A percentile compares a stretch with the other conserved stretches of the same genome.
Evolutionary conservation across 2,329 filamentous ascomycete species (phyloP).

Genomic region (Aspergillus japonicus): DNA sequence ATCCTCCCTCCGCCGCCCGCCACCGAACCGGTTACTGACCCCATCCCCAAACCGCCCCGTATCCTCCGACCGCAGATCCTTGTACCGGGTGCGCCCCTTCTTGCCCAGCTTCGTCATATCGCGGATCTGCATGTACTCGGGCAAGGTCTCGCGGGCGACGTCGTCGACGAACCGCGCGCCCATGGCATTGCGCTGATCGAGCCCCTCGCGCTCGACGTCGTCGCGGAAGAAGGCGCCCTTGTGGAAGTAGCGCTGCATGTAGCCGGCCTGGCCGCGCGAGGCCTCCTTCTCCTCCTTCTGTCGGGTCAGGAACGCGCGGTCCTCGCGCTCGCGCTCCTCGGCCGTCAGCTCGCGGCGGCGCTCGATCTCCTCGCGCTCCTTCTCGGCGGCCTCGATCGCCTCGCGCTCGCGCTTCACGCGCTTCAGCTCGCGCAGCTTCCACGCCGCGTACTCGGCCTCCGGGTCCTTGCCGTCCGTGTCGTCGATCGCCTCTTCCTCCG

Average conservation of each 20-base stretch:
- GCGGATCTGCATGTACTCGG: constrained; percentile 86
- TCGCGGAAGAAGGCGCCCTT: constrained; percentile 94
- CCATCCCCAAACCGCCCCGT: constrained; percentile 74
- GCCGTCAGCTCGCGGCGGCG: constrained; percentile 80
- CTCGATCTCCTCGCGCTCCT: constrained; percentile 85
- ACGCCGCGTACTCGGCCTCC: constrained; percentile 83
- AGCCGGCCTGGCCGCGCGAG: constrained; percentile 74
- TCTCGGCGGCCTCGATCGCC: constrained; percentile 78
- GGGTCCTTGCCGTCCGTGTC: constrained; percentile 85
- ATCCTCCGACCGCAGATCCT: constrained; percentile 83
- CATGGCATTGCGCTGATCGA: constrained; percentile 82
- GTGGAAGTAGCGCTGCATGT: constrained; percentile 95
- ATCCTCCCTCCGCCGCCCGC: constrained; percentile 24
- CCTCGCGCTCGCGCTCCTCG: constrained; percentile 82
- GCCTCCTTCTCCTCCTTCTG: constrained; percentile 78
- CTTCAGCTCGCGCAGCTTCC: constrained; percentile 88
- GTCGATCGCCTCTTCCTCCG: constrained; percentile 73
- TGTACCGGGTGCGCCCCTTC: constrained; percentile 88
- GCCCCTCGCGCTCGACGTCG: constrained; percentile 69
- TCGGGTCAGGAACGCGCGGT: constrained; percentile 70
- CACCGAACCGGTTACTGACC: constrained; percentile 26
- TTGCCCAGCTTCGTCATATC: constrained; percentile 92
- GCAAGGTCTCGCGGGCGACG: constrained; percentile 78
- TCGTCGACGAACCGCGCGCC: constrained; percentile 81
- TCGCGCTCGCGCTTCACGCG: constrained; percentile 84